These are phyloP conservation scores for Rhizophlyctis rosea DNA, from an alignment of 192 early-diverging fungal species.

Conservation along the genomic window DNA sequence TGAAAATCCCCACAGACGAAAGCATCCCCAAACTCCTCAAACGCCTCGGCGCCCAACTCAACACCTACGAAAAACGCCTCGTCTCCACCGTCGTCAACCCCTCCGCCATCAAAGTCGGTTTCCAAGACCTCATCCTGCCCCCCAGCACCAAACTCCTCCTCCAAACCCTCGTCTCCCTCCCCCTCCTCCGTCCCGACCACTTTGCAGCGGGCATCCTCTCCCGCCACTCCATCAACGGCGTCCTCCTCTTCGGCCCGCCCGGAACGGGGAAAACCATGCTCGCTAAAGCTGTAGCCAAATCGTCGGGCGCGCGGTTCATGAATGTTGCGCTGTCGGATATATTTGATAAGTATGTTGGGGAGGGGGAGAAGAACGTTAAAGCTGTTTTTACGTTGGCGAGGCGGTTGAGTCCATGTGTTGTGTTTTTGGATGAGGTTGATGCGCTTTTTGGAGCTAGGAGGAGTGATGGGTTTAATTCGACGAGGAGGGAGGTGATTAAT, in stretches of 20 bases:
- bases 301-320: slow-evolving; percentile 93
- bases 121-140: slow-evolving; percentile 73
- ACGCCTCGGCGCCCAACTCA: slow-evolving; percentile 30
- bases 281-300: slow-evolving; percentile 63
- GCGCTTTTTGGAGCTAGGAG: slow-evolving; percentile 77
- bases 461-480: slow-evolving; percentile 47
- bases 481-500: slow-evolving; percentile 59
- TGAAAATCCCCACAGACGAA: slow-evolving; percentile 9
- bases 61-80: slow-evolving; percentile 72
- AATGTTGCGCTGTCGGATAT: slow-evolving; percentile 89
- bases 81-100: slow-evolving; percentile 80
- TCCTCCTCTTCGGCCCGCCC: slow-evolving; percentile 59
- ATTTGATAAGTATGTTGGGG: slow-evolving; percentile 97
- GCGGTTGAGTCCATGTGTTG: slow-evolving; percentile 88
- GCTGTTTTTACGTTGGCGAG: slow-evolving; percentile 91
- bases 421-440: slow-evolving; percentile 97
- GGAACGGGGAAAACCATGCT: slow-evolving; percentile 51
- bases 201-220: slow-evolving; percentile 63
- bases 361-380: slow-evolving; percentile 94
- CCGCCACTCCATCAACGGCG: slow-evolving; percentile 46
- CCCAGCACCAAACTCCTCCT: slow-evolving; percentile 78
- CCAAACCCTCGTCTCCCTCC: slow-evolving; percentile 64
- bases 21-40: slow-evolving; percentile 38
- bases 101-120: slow-evolving; percentile 56
- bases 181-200: slow-evolving; percentile 42